These are phyloP conservation scores for Dentipellis fragilis DNA, from an alignment of 768 basidiomycete genomes.

Conservation along the genomic window DNA sequence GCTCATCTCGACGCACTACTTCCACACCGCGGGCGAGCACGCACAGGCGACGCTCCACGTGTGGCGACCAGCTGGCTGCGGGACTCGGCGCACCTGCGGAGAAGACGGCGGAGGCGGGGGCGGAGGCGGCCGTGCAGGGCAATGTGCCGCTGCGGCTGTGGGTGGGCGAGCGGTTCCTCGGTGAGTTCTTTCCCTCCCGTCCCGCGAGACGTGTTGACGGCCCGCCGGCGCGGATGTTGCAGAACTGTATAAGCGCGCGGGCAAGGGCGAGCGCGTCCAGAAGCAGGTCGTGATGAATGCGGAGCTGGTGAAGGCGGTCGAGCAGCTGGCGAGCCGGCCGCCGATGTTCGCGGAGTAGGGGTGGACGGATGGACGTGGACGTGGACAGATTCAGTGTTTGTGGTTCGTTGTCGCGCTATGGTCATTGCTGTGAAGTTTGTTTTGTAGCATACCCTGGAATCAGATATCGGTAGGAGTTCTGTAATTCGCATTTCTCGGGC, in stretches of 20 bases:
- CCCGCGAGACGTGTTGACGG: no score
- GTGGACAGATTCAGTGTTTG: background rate
- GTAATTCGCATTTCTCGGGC: no score
- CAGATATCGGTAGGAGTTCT: no score
- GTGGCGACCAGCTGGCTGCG: conserved; percentile 59
- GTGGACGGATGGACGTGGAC: background rate
- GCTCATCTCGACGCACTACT: conserved; percentile 58
- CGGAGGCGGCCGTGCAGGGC: conserved; percentile 14
- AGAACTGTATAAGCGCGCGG: conserved; percentile 53
- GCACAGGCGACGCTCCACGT: conserved; percentile 56
- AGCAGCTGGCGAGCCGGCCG: conserved; percentile 4
- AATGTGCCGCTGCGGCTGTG: conserved; percentile 60
- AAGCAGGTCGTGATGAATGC: conserved; percentile 39
- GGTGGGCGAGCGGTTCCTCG: conserved; percentile 62
- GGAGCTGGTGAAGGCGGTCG: conserved; percentile 14
- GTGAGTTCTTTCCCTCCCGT: conserved; percentile 39
- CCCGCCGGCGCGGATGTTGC: background rate
- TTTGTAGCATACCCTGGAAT: background rate
- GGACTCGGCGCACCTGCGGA: conserved; percentile 47
- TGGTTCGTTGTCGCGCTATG: background rate
- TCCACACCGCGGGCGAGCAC: conserved; percentile 61
- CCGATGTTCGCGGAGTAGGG: background rate
- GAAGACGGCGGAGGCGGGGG: conserved; percentile 8
- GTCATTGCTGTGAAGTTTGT: background rate
- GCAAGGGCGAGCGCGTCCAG: conserved; percentile 35